Conservation (phyloP, 2,329 filamentous ascomycete genomes). For the Parafenestella ontariensis region DNA sequence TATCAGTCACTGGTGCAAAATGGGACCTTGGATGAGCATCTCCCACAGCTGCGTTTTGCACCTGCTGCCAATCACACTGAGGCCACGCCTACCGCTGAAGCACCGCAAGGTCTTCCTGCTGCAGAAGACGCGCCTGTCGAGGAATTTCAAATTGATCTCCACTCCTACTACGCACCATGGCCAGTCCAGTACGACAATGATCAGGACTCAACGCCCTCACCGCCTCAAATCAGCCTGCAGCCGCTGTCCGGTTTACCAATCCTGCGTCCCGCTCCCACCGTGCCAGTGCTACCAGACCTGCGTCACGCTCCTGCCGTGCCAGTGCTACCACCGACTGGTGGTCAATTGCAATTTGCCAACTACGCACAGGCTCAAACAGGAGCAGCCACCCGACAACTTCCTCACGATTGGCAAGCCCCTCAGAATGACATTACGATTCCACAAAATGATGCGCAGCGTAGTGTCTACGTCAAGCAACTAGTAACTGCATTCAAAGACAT, state of each 20-base stretch:
- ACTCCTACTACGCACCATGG: too few species aligned
- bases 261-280: background rate
- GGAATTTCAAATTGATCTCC: too few species aligned
- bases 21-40: too few species aligned
- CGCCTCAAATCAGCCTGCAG: too few species aligned
- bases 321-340: background rate
- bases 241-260: too few species aligned
- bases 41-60: too few species aligned
- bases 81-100: too few species aligned
- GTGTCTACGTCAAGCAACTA: background rate
- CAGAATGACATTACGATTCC: conserved; percentile 2
- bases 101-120: too few species aligned
- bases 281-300: background rate
- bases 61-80: too few species aligned
- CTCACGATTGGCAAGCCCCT: background rate
- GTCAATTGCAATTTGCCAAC: background rate
- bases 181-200: too few species aligned
- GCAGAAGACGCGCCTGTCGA: too few species aligned
- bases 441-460: background rate
- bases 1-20: background rate
- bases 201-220: too few species aligned
- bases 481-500: conserved; percentile 7
- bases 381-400: background rate
- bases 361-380: background rate
- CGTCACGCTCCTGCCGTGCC: background rate